phyloP scores from a whole-genome alignment of 352 stramenopile species.

The Porosira glacialis region DNA sequence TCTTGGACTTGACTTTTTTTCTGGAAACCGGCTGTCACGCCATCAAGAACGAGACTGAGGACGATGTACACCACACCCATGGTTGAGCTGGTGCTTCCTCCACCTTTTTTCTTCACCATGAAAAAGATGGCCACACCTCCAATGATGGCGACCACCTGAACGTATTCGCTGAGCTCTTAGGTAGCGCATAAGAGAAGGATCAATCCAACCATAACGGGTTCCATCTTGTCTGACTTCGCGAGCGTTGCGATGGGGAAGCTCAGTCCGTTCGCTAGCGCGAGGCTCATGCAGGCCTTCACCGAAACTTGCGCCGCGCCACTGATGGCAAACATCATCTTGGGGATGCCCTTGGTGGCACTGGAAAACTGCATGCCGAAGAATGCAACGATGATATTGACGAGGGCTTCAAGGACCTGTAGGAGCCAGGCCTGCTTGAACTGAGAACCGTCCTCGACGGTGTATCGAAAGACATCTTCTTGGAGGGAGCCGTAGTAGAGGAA shows the following conservation, averaged over 20 bases:
- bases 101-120: constrained; percentile 72
- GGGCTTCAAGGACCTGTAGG: constrained; percentile 75
- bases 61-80: constrained; percentile 80
- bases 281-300: constrained; percentile 74
- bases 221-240: constrained; percentile 98
- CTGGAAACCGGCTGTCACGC: constrained; percentile 93
- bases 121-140: constrained; percentile 69
- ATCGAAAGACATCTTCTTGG: constrained; percentile 79
- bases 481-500: constrained; percentile 77
- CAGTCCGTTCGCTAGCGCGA: constrained; percentile 81
- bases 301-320: constrained; percentile 73
- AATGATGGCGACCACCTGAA: constrained; percentile 71
- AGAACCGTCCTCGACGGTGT: constrained; percentile 45
- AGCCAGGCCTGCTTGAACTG: constrained; percentile 76
- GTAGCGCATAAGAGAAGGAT: constrained; percentile 87
- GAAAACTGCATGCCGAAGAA: constrained; percentile 61
- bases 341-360: constrained; percentile 74
- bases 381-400: constrained; percentile 74
- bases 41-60: constrained; percentile 74
- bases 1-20: constrained; percentile 83
- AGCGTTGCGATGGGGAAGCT: constrained; percentile 94
- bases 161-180: constrained; percentile 72
- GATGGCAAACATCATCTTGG: constrained; percentile 79
- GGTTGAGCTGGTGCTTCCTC: constrained; percentile 44
- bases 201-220: constrained; percentile 89